Evolutionary conservation across 164 flowering plant genomes (phyloP).

Genomic region (Berberis thunbergii): DNA sequence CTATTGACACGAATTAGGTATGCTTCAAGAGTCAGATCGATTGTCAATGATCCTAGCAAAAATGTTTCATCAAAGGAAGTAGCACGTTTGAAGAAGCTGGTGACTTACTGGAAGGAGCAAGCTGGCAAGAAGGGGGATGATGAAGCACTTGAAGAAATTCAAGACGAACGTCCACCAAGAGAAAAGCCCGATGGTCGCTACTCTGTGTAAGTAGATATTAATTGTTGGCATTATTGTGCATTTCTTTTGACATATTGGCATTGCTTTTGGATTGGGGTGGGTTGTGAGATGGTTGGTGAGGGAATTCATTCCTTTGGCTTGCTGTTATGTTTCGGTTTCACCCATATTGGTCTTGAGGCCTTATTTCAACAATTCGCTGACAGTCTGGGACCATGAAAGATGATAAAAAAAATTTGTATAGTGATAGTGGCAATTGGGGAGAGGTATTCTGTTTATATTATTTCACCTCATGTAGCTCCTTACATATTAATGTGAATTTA

Average conservation of each 20-base stretch:
- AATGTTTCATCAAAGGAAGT: constrained; percentile 87
- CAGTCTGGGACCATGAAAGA: too few relatives aligned
- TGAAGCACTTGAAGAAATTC: constrained; percentile 86
- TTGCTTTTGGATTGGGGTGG: too few relatives aligned
- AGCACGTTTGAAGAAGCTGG: constrained; percentile 76
- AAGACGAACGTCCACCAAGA: constrained; percentile 46
- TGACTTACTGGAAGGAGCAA: constrained; percentile 92
- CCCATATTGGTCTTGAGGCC: too few relatives aligned
- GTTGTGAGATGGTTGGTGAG: too few relatives aligned
- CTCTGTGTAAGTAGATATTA: constrained; percentile 3
- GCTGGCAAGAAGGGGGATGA: constrained; percentile 79
- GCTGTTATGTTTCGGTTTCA: background rate
- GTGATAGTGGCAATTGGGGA: too few relatives aligned
- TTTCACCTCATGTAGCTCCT: too few relatives aligned
- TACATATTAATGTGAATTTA: too few relatives aligned
- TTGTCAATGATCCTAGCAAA: constrained; percentile 95
- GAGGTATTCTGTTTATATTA: too few relatives aligned
- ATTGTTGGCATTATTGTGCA: background rate
- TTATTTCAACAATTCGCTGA: too few relatives aligned
- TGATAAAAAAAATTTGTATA: too few relatives aligned
- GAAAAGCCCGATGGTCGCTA: constrained; percentile 20
- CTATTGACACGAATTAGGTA: constrained; percentile 40
- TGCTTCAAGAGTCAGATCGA: constrained; percentile 93
- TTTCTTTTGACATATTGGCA: too few relatives aligned
- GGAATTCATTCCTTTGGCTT: constrained; percentile 22